phyloP scores from a whole-genome alignment of 73 alveolate genomes.

The Paramecium tetraurelia region DNA sequence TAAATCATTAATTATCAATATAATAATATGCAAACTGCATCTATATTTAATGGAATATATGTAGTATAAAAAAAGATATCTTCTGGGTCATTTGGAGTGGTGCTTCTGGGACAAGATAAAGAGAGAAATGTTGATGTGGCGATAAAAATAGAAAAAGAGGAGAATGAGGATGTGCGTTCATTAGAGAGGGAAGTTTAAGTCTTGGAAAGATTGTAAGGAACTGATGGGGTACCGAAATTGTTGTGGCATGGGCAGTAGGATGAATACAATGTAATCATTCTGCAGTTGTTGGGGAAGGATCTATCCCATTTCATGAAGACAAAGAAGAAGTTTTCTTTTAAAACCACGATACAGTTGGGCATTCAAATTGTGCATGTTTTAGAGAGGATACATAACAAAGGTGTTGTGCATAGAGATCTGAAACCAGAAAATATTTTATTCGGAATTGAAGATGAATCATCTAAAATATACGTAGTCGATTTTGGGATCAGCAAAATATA shows the following conservation, averaged over 20 bases:
- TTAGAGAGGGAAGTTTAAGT: slow-evolving; percentile 56
- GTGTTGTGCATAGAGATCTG: slow-evolving; percentile 59
- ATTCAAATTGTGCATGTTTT: background rate
- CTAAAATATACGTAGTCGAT: slow-evolving; percentile 52
- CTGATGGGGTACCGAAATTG: slow-evolving; percentile 37
- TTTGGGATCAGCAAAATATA: slow-evolving; percentile 60
- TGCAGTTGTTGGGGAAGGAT: slow-evolving; percentile 53
- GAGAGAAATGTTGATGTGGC: slow-evolving; percentile 37
- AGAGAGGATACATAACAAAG: slow-evolving; percentile 54
- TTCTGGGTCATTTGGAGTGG: slow-evolving; percentile 91
- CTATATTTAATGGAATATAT: slow-evolving; percentile 22
- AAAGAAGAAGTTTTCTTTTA: slow-evolving; percentile 44
- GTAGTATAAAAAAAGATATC: slow-evolving; percentile 71
- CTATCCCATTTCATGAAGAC: slow-evolving; percentile 52
- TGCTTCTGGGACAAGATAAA: slow-evolving; percentile 49
- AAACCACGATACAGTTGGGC: slow-evolving; percentile 31
- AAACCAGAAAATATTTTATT: slow-evolving; percentile 59
- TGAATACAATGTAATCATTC: slow-evolving; percentile 57
- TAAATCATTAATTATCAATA: background rate
- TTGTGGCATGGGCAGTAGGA: slow-evolving; percentile 57
- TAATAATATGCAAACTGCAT: background rate
- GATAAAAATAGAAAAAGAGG: slow-evolving; percentile 59
- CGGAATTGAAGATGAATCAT: slow-evolving; percentile 49
- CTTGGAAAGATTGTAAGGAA: slow-evolving; percentile 9
- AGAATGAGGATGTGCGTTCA: slow-evolving; percentile 55